Evolutionary conservation across 2,329 filamentous ascomycete genomes (phyloP), one percentile per base, ranked within the genome.

Genomic region (Tothia fuscella): DNA sequence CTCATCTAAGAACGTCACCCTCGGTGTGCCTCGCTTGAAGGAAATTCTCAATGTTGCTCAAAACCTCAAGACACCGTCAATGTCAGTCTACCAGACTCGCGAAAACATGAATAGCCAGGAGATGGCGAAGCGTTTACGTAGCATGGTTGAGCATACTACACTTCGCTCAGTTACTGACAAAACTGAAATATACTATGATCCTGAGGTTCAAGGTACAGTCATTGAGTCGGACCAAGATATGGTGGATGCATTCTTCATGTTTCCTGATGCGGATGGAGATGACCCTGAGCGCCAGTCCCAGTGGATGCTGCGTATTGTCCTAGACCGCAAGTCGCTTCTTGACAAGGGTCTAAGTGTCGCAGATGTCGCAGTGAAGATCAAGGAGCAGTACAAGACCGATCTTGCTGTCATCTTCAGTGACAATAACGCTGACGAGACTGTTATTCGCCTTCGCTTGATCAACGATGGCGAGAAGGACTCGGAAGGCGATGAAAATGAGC

Each of bases 21-120:
- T 98, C 37, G 91, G 91, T 86, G 91, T 98, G 32, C 91, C 91
- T 32, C 89, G 91, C 78, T 76, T 98, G 38, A 98, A 98, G 74
- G 91, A 98, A 68, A 98, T 98, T 77, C 73, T 98, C 44, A 98
- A 98, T 61, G 79, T 98, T 45, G 91, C 93, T 0, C 88, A 82
- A 52, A 93, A 96, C 63, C 95, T 98, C 70, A 98, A 96, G 72
- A 98, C 91, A 1, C 91, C 91, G 2, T 88, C 86, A 39, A 96
- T 98, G 89, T 80, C 83, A 47, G 86, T 98, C 26, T 93, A 87
- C 56, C 75, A 94, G 51, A 71, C 80, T 39, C 70, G 73, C 20
- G 61, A 70, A 7, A 68, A 74, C 47, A 59, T 63, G 13, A 74
- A 71, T 29, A 76, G 75, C 45, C 84, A 93, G 58, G 82, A 93